phyloP scores from a whole-genome alignment of 352 stramenopile species.

The Thalassiosira allenii region DNA sequence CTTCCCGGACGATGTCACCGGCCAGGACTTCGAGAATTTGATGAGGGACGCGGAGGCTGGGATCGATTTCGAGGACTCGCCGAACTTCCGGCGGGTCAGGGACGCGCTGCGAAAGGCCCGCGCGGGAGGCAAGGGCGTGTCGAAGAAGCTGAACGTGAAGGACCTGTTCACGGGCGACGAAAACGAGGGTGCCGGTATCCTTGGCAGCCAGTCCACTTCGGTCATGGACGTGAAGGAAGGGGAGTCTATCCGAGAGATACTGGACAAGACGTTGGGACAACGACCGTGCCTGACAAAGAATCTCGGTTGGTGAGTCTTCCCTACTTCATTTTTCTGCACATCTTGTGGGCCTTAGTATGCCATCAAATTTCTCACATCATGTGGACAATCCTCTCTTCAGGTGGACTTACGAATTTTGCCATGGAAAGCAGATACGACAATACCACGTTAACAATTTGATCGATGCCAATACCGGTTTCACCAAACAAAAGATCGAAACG shows the following conservation, averaged over 20 bases:
- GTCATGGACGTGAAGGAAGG: conserved; percentile 41
- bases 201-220: not conserved
- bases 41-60: conserved; percentile 23
- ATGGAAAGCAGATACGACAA: conserved; percentile 74
- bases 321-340: no score
- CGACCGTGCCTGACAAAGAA: conserved; percentile 57
- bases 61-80: conserved; percentile 11
- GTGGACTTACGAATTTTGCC: conserved; percentile 87
- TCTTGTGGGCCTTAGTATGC: no score
- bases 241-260: conserved; percentile 69
- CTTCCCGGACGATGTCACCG: conserved; percentile 35
- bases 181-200: not conserved
- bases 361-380: not conserved
- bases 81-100: conserved; percentile 21
- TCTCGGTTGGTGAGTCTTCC: conserved; percentile 57
- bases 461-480: conserved; percentile 49
- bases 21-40: conserved; percentile 38
- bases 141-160: conserved; percentile 22
- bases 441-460: conserved; percentile 77
- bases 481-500: conserved; percentile 53
- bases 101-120: conserved; percentile 13
- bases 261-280: conserved; percentile 57
- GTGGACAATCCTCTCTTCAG: no score
- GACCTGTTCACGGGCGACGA: not conserved
- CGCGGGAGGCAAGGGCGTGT: no score